phyloP scores from a whole-genome alignment of 1,284 basidiomycete genomes.

The Rhodotorula mucilaginosa region DNA sequence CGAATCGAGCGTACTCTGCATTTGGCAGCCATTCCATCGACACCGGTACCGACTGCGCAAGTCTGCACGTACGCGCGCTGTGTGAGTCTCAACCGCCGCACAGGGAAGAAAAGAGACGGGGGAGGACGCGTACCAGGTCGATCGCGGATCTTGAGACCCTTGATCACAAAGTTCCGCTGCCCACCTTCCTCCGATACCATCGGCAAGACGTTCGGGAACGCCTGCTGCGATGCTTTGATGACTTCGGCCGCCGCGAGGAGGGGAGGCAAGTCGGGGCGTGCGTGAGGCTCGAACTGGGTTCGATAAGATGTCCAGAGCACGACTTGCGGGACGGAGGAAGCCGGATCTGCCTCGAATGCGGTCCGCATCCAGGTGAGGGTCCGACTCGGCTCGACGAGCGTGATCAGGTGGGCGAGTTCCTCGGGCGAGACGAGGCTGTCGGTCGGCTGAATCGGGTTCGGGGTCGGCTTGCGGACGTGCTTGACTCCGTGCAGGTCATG shows the following conservation, averaged over 20 bases:
- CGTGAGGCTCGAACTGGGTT: slow-evolving; percentile 53
- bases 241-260: slow-evolving; percentile 77
- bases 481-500: slow-evolving; percentile 51
- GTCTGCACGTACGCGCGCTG: slow-evolving; percentile 7
- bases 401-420: slow-evolving; percentile 57
- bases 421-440: slow-evolving; percentile 10
- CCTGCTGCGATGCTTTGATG: slow-evolving; percentile 75
- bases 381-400: slow-evolving; percentile 48
- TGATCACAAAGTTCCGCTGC: slow-evolving; percentile 70
- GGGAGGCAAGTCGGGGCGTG: slow-evolving; percentile 55
- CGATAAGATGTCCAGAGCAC: slow-evolving; percentile 87
- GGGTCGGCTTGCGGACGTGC: slow-evolving; percentile 45
- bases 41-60: slow-evolving; percentile 6
- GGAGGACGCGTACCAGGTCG: slow-evolving; percentile 17
- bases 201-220: slow-evolving; percentile 74
- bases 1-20: neutral
- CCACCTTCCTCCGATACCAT: slow-evolving; percentile 68
- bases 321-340: slow-evolving; percentile 78
- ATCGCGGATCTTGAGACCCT: slow-evolving; percentile 62
- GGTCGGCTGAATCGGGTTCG: neutral
- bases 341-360: slow-evolving; percentile 67
- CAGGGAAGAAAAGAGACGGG: neutral
- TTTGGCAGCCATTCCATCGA: slow-evolving; percentile 21
- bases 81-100: neutral
- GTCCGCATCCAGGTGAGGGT: slow-evolving; percentile 74